These are phyloP conservation scores for Thermochaetoides dissita DNA, from an alignment of 2,329 filamentous ascomycete species.

Conservation along the genomic window DNA sequence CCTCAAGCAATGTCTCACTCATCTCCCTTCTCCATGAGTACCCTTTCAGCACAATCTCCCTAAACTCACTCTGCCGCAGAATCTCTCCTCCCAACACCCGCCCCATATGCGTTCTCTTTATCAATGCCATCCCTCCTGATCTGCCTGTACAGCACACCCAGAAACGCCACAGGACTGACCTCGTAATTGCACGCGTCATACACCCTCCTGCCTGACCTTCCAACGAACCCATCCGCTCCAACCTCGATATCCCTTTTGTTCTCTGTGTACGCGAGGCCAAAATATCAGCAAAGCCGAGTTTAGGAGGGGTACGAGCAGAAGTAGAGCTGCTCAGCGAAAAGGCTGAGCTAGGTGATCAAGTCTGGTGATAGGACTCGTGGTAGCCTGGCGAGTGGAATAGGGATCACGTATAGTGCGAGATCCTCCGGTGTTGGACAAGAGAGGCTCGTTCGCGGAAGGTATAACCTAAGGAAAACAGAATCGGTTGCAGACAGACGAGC, in stretches of 20 bases:
- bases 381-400: conserved; percentile 21
- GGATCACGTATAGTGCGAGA: conserved; percentile 8
- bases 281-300: conserved; percentile 30
- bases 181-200: conserved; percentile 16
- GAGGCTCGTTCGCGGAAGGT: conserved; percentile 10
- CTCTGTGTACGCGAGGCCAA: conserved; percentile 31
- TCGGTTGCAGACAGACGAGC: too few relatives aligned
- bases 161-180: conserved; percentile 24
- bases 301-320: conserved; percentile 42
- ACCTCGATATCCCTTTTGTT: conserved; percentile 13
- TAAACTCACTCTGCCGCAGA: conserved; percentile 10
- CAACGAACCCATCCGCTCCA: conserved; percentile 23
- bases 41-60: neutral
- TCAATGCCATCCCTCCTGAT: conserved; percentile 15
- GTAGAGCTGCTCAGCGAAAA: conserved; percentile 58
- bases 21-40: neutral
- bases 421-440: conserved; percentile 9
- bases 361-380: conserved; percentile 27
- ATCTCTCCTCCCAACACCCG: conserved; percentile 12
- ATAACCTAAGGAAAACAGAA: conserved; percentile 10
- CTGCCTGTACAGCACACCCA: conserved; percentile 22
- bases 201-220: conserved; percentile 6
- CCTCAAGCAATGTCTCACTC: neutral
- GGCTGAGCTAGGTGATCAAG: conserved; percentile 37
- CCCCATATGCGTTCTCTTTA: conserved; percentile 12